Percentiles rank a stretch among this genome's conserved stretches.
Evolutionary conservation across 1,284 basidiomycete species (phyloP).

Genomic region (Irpex lacteus): DNA sequence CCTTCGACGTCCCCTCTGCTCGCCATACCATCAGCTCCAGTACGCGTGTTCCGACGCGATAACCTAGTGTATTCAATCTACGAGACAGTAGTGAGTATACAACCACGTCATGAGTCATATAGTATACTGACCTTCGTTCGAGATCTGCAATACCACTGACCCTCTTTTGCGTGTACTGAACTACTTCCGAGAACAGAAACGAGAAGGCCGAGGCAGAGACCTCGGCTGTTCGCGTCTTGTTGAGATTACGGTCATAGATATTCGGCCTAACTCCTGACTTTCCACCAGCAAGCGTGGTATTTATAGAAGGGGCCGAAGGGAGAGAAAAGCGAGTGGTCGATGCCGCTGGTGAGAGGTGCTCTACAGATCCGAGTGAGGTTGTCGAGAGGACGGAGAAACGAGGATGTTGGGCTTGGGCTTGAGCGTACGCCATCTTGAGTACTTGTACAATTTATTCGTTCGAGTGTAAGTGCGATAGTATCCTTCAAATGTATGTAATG

Average conservation of each 20-base stretch:
- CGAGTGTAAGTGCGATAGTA: neutral
- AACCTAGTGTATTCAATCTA: conserved; percentile 87
- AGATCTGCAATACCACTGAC: conserved; percentile 94
- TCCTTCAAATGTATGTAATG: too few relatives aligned
- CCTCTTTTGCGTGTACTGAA: conserved; percentile 93
- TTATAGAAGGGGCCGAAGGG: conserved; percentile 52
- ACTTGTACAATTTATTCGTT: neutral
- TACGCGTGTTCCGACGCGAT: conserved; percentile 83
- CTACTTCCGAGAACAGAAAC: conserved; percentile 88
- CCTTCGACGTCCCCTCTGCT: conserved; percentile 66
- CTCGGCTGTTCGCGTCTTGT: conserved; percentile 79
- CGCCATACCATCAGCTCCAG: conserved; percentile 79
- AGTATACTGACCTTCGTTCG: conserved; percentile 53
- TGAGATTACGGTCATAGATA: conserved; percentile 84
- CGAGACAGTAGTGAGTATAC: conserved; percentile 39
- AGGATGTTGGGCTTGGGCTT: conserved; percentile 35
- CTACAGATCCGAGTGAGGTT: conserved; percentile 60
- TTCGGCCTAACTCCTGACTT: conserved; percentile 53
- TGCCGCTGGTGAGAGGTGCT: conserved; percentile 60
- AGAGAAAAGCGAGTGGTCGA: conserved; percentile 68
- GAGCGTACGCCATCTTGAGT: neutral
- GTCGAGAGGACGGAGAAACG: conserved; percentile 69
- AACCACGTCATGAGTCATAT: neutral
- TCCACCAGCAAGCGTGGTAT: conserved; percentile 35
- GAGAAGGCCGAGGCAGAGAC: conserved; percentile 82